phyloP scores from a whole-genome alignment of 495 filamentous ascomycete genomes.

The Aspergillus cavernicola region DNA sequence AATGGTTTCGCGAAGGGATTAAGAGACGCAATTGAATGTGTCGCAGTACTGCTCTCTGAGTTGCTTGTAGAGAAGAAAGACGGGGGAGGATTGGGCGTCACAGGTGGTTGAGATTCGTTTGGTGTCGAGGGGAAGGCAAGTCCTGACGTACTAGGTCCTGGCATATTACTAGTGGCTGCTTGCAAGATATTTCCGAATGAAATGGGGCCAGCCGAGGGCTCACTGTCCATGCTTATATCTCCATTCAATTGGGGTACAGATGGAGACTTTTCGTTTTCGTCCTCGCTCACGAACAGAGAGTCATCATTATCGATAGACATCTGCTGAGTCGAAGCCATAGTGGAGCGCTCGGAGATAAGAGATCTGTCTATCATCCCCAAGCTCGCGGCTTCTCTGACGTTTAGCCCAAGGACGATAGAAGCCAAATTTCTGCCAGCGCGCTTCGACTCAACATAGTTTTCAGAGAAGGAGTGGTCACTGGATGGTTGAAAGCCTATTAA shows the following conservation, averaged over 20 bases:
- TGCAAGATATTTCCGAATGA: constrained; percentile 13
- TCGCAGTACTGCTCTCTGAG: background rate
- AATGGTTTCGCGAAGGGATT: constrained; percentile 22
- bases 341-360: constrained; percentile 20
- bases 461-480: constrained; percentile 49
- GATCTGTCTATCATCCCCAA: constrained; percentile 44
- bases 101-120: constrained; percentile 4
- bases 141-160: background rate
- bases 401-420: constrained; percentile 51
- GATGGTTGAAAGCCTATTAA: constrained; percentile 39
- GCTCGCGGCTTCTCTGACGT: constrained; percentile 42
- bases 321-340: constrained; percentile 4
- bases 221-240: background rate
- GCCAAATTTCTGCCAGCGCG: constrained; percentile 44
- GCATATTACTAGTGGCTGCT: background rate
- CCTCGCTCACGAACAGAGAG: constrained; percentile 43
- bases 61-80: constrained; percentile 18
- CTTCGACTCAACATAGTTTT: constrained; percentile 48
- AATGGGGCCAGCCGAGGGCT: constrained; percentile 8
- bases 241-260: background rate
- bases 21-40: background rate
- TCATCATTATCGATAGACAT: constrained; percentile 26
- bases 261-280: constrained; percentile 27
- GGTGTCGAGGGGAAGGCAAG: background rate
- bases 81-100: constrained; percentile 17